These are phyloP conservation scores for Claviceps sp. DNA, from an alignment of 2,329 filamentous ascomycete species.

Conservation along the genomic window DNA sequence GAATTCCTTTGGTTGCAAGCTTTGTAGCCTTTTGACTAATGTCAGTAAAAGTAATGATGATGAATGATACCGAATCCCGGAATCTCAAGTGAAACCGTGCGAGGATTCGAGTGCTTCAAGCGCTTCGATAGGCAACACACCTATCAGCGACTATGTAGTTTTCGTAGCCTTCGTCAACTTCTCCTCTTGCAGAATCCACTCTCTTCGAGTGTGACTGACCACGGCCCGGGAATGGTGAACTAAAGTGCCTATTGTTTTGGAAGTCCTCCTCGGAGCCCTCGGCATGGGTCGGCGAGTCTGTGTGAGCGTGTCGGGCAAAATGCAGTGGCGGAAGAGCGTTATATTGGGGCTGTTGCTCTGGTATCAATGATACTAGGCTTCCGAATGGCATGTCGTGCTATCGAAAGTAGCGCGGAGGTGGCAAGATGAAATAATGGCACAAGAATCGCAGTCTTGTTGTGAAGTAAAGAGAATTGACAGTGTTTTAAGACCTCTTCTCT, in stretches of 20 bases:
- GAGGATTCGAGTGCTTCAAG: not conserved
- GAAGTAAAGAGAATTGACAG: not conserved
- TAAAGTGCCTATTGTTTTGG: constrained; percentile 16
- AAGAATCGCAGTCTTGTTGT: too few species aligned
- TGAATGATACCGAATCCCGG: not conserved
- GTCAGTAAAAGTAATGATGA: not conserved
- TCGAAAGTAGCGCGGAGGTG: constrained; percentile 16
- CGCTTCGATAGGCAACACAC: constrained; percentile 12
- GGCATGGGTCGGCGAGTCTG: constrained; percentile 18
- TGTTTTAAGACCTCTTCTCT: not conserved
- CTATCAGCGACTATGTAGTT: constrained; percentile 28
- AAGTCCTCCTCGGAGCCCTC: constrained; percentile 18
- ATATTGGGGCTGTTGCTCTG: constrained; percentile 19
- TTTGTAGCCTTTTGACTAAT: constrained; percentile 23
- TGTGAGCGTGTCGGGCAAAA: constrained; percentile 27
- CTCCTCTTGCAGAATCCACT: constrained; percentile 15
- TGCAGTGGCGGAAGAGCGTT: constrained; percentile 31
- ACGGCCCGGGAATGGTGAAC: constrained; percentile 21
- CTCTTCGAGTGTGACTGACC: constrained; percentile 22
- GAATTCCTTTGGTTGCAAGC: constrained; percentile 27
- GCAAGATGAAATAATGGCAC: not conserved
- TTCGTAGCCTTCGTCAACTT: constrained; percentile 30
- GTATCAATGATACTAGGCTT: constrained; percentile 29
- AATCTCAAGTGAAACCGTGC: not conserved
- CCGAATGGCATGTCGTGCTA: constrained; percentile 21